Base-by-base conservation (phyloP, 768 basidiomycete species). In the Coprinopsis cinerea region DNA sequence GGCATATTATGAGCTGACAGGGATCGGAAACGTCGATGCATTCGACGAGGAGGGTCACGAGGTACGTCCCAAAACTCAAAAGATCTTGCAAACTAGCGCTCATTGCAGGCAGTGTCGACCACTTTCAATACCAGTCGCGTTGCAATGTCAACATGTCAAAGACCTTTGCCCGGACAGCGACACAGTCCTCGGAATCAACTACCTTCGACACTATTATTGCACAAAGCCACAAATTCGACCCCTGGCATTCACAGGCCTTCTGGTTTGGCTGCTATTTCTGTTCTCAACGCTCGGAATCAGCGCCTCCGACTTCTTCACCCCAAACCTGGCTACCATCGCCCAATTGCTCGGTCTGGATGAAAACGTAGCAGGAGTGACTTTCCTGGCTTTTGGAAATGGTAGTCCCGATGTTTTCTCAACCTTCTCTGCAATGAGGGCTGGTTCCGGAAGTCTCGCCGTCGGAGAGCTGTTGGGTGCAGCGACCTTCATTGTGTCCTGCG, bases 331-430 rank as follows among this genome's bases (percentile, higher is more conserved):
- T 0, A 91, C 94, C 1, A 86, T 97, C 26, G 83, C 95, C 0
- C 78, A 85, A 44, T 69, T 89, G 2, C 78, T 99, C 3, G 88
- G 92, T 0, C 67, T 99, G 34, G 88, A 89, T 58, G 93, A 99
- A 62, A 89, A 90, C 48, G 83, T 97, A 14, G 93, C 96, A 0
- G 96, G 96, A 0, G 94, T 98, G 20, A 99, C 96, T 0, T 89
- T 99, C 57, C 77, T 99, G 24, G 96, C 96, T 0, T 94, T 97
- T 62, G 95, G 95, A 34, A 98, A 98, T 62, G 95, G 94, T 25
- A 93, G 91, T 59, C 95, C 95, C 0, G 95, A 97, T 64, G 78
- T 98, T 3, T 98, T 97, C 65, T 86, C 92, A 4, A 99, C 96
- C 0, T 96, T 95, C 64, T 88, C 92, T 1, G 90, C 95, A 17